phyloP scores from a whole-genome alignment of 768 basidiomycete genomes.

The Mycena belliarum region DNA sequence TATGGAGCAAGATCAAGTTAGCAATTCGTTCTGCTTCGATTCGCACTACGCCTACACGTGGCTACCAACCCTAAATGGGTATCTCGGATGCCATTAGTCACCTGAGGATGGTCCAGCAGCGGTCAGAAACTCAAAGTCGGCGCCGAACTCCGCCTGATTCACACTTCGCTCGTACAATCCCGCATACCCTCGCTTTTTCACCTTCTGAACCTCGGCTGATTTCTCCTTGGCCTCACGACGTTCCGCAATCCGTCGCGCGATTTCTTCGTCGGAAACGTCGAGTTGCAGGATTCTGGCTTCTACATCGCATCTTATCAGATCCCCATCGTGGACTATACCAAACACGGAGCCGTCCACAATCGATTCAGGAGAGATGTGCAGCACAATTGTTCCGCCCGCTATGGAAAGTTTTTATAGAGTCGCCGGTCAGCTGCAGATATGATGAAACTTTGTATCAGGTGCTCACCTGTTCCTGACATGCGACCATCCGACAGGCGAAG shows the following conservation, averaged over 20 bases:
- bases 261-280: constrained; percentile 47
- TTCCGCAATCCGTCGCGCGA: constrained; percentile 40
- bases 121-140: constrained; percentile 23
- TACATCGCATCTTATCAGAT: constrained; percentile 53
- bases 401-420: too few species aligned
- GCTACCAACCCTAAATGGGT: too few species aligned
- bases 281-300: constrained; percentile 47
- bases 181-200: constrained; percentile 45
- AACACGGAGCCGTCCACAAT: constrained; percentile 56
- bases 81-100: not conserved
- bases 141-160: constrained; percentile 20
- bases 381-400: constrained; percentile 46
- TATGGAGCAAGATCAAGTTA: too few species aligned
- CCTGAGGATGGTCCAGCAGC: constrained; percentile 14
- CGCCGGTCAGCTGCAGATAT: too few species aligned
- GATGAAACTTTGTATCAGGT: too few species aligned
- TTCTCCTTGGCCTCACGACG: constrained; percentile 42
- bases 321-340: constrained; percentile 61
- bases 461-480: constrained; percentile 52
- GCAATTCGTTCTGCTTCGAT: too few species aligned
- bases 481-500: constrained; percentile 64
- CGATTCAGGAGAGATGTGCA: constrained; percentile 62
- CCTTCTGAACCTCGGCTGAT: constrained; percentile 33
- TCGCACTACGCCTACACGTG: too few species aligned
- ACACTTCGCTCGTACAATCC: constrained; percentile 23